Evolutionary conservation across 306 rosid species (phyloP).

Genomic region (Quercus berberidifolia): DNA sequence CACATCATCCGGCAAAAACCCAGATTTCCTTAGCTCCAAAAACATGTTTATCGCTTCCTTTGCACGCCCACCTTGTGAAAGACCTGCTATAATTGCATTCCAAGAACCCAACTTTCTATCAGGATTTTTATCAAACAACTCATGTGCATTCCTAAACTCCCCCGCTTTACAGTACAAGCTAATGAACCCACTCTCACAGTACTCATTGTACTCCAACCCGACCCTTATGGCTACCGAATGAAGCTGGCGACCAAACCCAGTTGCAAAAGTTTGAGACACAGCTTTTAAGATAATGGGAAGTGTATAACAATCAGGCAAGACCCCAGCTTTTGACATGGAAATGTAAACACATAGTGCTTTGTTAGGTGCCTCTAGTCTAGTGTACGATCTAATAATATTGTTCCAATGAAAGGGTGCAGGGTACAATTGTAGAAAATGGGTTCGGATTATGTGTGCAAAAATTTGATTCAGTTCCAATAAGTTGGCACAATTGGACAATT

Average conservation of each 20-base stretch:
- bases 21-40: slow-evolving; percentile 41
- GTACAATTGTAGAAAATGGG: slow-evolving; percentile 35
- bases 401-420: slow-evolving; percentile 64
- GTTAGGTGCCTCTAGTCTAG: slow-evolving; percentile 42
- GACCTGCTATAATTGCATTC: slow-evolving; percentile 63
- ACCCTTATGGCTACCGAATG: slow-evolving; percentile 51
- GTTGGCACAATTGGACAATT: slow-evolving; percentile 25
- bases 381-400: slow-evolving; percentile 58
- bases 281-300: slow-evolving; percentile 65
- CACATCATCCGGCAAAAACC: slow-evolving; percentile 54
- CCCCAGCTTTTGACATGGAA: slow-evolving; percentile 45
- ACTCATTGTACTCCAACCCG: slow-evolving; percentile 57
- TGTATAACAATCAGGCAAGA: slow-evolving; percentile 63
- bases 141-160: slow-evolving; percentile 49
- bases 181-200: slow-evolving; percentile 65
- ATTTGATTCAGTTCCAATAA: slow-evolving; percentile 34
- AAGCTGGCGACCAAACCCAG: slow-evolving; percentile 48
- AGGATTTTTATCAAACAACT: slow-evolving; percentile 62
- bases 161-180: slow-evolving; percentile 54
- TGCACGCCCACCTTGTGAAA: slow-evolving; percentile 56
- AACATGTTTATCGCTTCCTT: slow-evolving; percentile 50
- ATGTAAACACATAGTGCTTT: slow-evolving; percentile 40
- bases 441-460: slow-evolving; percentile 40
- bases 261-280: slow-evolving; percentile 29
- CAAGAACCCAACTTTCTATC: slow-evolving; percentile 72